These are phyloP conservation scores for Colletotrichum magnum DNA, from an alignment of 2,329 filamentous ascomycete genomes.

Conservation along the genomic window DNA sequence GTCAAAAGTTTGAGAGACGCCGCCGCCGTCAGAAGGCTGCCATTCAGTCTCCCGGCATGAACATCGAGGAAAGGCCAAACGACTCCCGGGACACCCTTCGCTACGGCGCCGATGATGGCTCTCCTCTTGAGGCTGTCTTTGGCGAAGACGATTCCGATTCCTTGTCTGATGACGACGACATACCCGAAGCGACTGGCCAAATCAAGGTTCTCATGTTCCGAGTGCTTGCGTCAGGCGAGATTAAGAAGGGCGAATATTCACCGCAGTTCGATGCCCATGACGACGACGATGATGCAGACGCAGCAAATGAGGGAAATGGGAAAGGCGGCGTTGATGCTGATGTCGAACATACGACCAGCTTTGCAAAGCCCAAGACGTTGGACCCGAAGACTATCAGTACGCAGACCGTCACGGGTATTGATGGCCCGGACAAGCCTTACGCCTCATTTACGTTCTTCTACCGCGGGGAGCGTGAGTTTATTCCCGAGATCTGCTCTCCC, in stretches of 20 bases:
- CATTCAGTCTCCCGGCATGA: constrained; percentile 54
- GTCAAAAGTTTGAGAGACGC: constrained; percentile 81
- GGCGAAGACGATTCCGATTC: constrained; percentile 84
- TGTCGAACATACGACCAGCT: constrained; percentile 96
- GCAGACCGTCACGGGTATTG: constrained; percentile 98
- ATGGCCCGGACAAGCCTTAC: constrained; percentile 95
- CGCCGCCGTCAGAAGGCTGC: constrained; percentile 73
- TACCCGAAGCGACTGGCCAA: constrained; percentile 94
- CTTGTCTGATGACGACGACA: constrained; percentile 84
- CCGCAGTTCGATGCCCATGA: constrained; percentile 98
- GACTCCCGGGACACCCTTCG: constrained; percentile 74
- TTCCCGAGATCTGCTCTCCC: constrained; percentile 2
- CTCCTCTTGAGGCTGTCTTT: constrained; percentile 78
- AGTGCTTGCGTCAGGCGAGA: constrained; percentile 94
- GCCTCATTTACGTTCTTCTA: constrained; percentile 99
- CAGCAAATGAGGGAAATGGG: constrained; percentile 65
- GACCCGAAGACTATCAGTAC: constrained; percentile 99
- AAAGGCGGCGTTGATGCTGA: constrained; percentile 80
- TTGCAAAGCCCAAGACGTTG: constrained; percentile 94
- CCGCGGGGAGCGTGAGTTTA: constrained; percentile 86
- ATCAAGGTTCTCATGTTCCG: constrained; percentile 98
- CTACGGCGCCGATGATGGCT: constrained; percentile 83
- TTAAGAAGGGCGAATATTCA: constrained; percentile 98
- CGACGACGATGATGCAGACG: constrained; percentile 81
- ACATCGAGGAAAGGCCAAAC: constrained; percentile 59